phyloP scores from a whole-genome alignment of 352 stramenopile genomes.

The Pythium aquatile region DNA sequence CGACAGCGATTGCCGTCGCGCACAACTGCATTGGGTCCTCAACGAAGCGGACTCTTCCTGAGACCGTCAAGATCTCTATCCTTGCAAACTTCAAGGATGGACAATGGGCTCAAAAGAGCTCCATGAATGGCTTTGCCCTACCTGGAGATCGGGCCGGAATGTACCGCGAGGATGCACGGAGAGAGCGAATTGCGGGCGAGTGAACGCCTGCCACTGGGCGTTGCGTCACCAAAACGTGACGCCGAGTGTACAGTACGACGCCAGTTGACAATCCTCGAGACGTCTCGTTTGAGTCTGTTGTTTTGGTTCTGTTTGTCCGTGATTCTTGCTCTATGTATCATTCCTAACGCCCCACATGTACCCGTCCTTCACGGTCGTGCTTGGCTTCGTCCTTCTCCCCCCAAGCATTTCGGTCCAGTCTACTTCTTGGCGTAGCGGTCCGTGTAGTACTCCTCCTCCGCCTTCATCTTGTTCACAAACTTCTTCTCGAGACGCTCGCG shows the following conservation, averaged over 20 bases:
- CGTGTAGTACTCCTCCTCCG: conserved; percentile 92
- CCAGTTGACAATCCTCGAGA: not conserved
- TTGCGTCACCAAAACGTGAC: conserved; percentile 1
- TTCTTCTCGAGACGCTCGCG: conserved; percentile 91
- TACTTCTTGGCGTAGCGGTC: conserved; percentile 77
- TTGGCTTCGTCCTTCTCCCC: conserved; percentile 2
- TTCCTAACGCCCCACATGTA: conserved; percentile 2
- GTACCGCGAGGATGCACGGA: conserved; percentile 2
- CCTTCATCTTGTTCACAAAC: conserved; percentile 92
- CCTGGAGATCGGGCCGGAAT: not conserved
- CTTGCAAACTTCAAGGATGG: not conserved
- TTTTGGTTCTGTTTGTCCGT: not conserved
- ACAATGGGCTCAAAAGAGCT: not conserved
- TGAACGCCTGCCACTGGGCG: not conserved
- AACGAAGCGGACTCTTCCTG: not conserved
- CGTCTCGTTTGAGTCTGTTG: conserved; percentile 3
- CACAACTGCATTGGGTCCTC: not conserved
- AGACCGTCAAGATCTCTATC: not conserved
- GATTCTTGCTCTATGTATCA: conserved; percentile 3
- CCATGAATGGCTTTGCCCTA: no score
- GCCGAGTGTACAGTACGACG: not conserved
- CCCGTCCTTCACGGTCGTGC: conserved; percentile 2
- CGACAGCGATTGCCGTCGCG: not conserved
- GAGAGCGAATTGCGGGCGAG: not conserved
- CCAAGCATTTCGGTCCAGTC: conserved; percentile 1